phyloP scores from a whole-genome alignment of 1,139 yeast species.

The Yamadazyma epiphylla region DNA sequence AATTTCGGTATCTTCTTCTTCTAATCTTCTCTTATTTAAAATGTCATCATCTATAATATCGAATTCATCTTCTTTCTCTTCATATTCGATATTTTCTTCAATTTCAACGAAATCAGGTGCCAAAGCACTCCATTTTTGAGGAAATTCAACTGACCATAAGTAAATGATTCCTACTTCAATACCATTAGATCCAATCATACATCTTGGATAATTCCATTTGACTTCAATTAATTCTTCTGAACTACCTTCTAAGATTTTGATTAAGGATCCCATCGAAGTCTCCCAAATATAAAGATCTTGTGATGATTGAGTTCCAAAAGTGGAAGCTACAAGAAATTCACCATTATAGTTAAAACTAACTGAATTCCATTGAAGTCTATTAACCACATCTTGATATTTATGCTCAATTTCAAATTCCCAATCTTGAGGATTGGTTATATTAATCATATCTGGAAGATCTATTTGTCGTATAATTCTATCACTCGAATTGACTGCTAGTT shows the following conservation, averaged over 20 bases:
- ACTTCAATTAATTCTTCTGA: conserved; percentile 80
- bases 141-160: conserved; percentile 78
- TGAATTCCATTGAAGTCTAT: conserved; percentile 84
- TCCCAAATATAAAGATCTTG: conserved; percentile 95
- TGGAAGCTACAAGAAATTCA: conserved; percentile 84
- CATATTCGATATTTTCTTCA: conserved; percentile 86
- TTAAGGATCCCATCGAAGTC: conserved; percentile 78
- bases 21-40: conserved; percentile 53
- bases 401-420: conserved; percentile 72
- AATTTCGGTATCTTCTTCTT: conserved; percentile 66
- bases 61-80: conserved; percentile 89
- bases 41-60: conserved; percentile 72
- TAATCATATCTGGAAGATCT: conserved; percentile 47
- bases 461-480: conserved; percentile 80
- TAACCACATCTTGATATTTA: conserved; percentile 87
- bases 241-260: conserved; percentile 90
- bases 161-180: conserved; percentile 81
- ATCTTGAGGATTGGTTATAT: conserved; percentile 21
- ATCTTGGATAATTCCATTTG: conserved; percentile 76
- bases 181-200: conserved; percentile 84
- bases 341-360: conserved; percentile 73
- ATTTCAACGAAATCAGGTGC: conserved; percentile 97
- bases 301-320: conserved; percentile 71
- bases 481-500: conserved; percentile 72
- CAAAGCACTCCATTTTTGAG: conserved; percentile 94